Base-by-base conservation (phyloP, 768 basidiomycete genomes). In the Collybia nuda region DNA sequence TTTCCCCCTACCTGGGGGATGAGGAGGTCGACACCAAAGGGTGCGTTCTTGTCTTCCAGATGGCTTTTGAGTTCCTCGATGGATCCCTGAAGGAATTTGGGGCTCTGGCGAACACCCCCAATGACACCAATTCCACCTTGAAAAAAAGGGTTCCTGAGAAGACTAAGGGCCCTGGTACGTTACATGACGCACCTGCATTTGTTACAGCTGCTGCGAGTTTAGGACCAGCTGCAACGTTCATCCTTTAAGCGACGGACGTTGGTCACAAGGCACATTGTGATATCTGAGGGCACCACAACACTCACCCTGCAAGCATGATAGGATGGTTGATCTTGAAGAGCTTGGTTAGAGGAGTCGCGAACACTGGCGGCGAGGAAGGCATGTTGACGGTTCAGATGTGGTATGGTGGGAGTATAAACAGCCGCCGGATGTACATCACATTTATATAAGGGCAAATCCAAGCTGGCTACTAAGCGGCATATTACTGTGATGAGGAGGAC, bases 201-300 rank as follows among this genome's bases (percentile, higher is more conserved):
- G 90, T 90, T n/a, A 94, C 90, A 1, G 89, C 83, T 18, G 91
- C 93, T 17, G 92, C 92, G 6, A 94, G 71, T 67, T 77, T 86
- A 9, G 91, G 89, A 5, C 90, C 90, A 41, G 91, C 88, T 45
- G 90, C 91, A 26, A 93, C 84, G 62, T 90, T 91, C 90, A 93
- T 92, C 48, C 86, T 80, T 70, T 36, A 35, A 8, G 44, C 24
- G 21, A 42, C 12, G 51, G 60, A 48, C 60, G 64, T 32, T 32
- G 14, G 32, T 14, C 32, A 14, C 9, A 32, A 32, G 9, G 6
- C 9, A 14, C 32, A 14, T 11, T 14, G n/a, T n/a, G n/a, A n/a
- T n/a, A n/a, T 3, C 32, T 11, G 14, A 32, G 5, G 32, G 32
- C 14, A 11, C 14, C 12, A 11, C 6, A 32, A 5, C 9, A 42